phyloP scores from a whole-genome alignment of 495 filamentous ascomycete genomes.

The Coniosporium apollinis region DNA sequence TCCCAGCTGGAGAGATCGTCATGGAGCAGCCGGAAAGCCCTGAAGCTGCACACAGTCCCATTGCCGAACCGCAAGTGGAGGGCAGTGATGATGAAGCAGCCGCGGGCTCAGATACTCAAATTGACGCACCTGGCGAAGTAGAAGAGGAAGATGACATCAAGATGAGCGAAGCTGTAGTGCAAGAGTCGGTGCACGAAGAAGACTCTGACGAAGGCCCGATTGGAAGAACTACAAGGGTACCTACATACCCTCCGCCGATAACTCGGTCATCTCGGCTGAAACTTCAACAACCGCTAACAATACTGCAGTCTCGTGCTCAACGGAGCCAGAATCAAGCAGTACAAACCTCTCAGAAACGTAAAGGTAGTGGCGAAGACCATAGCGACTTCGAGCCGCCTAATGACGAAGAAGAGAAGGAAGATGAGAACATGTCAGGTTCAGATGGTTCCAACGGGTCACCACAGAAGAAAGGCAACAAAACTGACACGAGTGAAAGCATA shows the following conservation, averaged over 20 bases:
- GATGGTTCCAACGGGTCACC: conserved; percentile 29
- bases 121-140: neutral
- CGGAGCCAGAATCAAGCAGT: conserved; percentile 27
- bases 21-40: conserved; percentile 3
- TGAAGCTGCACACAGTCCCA: no score
- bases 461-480: conserved; percentile 26
- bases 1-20: conserved; percentile 3
- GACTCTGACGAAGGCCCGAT: conserved; percentile 27
- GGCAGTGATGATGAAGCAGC: neutral
- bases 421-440: conserved; percentile 36
- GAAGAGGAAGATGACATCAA: conserved; percentile 9
- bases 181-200: conserved; percentile 26
- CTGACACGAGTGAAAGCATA: conserved; percentile 34
- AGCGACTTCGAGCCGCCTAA: conserved; percentile 78
- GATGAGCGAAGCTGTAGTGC: conserved; percentile 3
- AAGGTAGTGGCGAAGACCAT: conserved; percentile 39
- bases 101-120: neutral
- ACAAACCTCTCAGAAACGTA: conserved; percentile 32
- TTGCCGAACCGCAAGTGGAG: conserved; percentile 1
- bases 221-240: conserved; percentile 6
- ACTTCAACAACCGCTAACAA: conserved; percentile 15
- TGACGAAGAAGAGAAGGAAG: conserved; percentile 48
- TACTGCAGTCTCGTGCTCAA: conserved; percentile 29
- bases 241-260: neutral
- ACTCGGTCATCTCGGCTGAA: neutral